Evolutionary conservation across 441 rosid species (phyloP), one percentile per base, ranked within the genome.

Genomic region (Theobroma grandiflorum): DNA sequence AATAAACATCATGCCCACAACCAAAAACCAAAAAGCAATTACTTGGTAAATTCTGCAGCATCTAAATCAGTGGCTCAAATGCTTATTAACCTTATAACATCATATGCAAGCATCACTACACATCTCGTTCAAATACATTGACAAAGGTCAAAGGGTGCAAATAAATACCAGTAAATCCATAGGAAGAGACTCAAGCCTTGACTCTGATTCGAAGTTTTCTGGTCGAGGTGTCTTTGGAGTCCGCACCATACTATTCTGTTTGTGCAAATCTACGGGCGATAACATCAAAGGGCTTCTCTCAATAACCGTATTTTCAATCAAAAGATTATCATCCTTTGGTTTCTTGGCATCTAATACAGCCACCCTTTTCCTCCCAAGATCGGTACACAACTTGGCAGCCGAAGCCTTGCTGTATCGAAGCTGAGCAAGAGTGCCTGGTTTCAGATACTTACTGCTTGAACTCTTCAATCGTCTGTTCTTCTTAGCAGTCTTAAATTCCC

Each of bases 341-440:
- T 87, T 89, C 85, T 89, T 85, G 4, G 80, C 57, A 38, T 81
- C 91, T 53, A 86, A 76, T 0, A 92, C 87, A 61, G 90, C 95
- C 45, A 90, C 90, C 64, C 98, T 86, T 82, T 92, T 93, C 87
- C 84, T 96, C 82, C 93, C 98, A 50, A 92, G 85, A 86, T 94
- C 99, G 22, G 92, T 91, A 77, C 94, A 93, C 1, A 93, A 78
- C 89, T 91, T 96, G 20, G 87, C 82, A 57, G 88, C 85, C 0
- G 94, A 86, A 0, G 80, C 84, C 84, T 88, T 92, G 61, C 66
- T 87, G 79, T 90, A 88, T 8, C 91, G 88, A 70, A 91, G 87
- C 87, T 91, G 98, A 82, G 96, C 94, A n/a, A 94, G 89, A 33
- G 97, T 89, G 57, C 98, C 97, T 1, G 99, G 97, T 80, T 92